Evolutionary conservation across 2,329 filamentous ascomycete species (phyloP), one percentile per base, ranked within the genome.

Genomic region (Annulohypoxylon truncatum): DNA sequence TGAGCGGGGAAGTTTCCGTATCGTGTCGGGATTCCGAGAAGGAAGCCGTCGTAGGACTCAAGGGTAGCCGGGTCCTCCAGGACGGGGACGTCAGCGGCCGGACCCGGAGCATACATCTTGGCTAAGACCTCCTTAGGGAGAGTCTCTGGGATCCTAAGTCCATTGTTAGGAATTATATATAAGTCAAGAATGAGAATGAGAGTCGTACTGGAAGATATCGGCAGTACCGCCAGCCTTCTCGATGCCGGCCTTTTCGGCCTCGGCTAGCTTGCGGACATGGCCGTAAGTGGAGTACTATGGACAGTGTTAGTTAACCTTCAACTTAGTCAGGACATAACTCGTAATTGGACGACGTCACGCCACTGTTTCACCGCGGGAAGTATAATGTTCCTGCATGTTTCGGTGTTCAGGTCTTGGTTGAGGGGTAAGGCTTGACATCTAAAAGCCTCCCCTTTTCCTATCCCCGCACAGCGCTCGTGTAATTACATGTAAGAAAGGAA

Each of bases 1-100:
- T 99, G 96, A 15, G 91, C 92, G 51, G 95, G 94, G 87, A 97
- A 97, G 89, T 96, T 98, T 75, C 96, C 96, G 83, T 93, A 99
- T 72, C 96, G 89, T 54, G 96, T 99, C 65, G 96, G 96, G 79
- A 98, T 96, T 72, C 96, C 96, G 75, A 98, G 87, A 70, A 99
- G 90, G 84, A 97, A 90, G 72, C 84, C 96, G 77, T 98, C 94
- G 83, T 96, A 98, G 56, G 83, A 70, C 76, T 90, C 87, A 44
- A 97, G 89, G 29, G 79, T 83, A 10, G 76, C 56, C 4, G 88
- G 84, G 76, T 87, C 82, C 15, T 85, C 78, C 52, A 90, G 84
- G 72, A 93, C 79, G 62, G 89, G 86, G 78, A 96, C 83, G 77
- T 87, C 84, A 70, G 85, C 78, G 75, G 86, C 79, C 84, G 97